These are phyloP conservation scores for Cutaneotrichosporon dermatis DNA, from an alignment of 1,284 basidiomycete genomes.

Conservation along the genomic window DNA sequence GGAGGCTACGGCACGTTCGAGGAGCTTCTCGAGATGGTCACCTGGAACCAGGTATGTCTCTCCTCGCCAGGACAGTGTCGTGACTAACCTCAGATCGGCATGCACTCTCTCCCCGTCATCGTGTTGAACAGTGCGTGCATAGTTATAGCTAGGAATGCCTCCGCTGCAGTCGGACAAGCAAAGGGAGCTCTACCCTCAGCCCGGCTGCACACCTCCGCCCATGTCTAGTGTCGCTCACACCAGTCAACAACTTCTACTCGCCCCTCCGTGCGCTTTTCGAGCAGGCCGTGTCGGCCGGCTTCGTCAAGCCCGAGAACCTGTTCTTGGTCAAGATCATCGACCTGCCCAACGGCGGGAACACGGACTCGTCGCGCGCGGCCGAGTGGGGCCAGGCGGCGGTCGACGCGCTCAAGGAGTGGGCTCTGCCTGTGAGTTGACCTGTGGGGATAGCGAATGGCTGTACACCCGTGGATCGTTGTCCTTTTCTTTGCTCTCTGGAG, in stretches of 20 bases:
- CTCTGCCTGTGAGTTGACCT: conserved; percentile 33
- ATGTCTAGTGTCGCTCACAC: not conserved
- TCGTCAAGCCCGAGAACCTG: conserved; percentile 63
- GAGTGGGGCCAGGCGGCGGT: conserved; percentile 75
- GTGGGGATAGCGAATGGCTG: not conserved
- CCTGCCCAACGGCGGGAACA: conserved; percentile 54
- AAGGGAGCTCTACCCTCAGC: no score
- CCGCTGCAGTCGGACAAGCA: not conserved
- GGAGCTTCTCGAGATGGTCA: conserved; percentile 85
- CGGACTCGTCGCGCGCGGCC: conserved; percentile 52
- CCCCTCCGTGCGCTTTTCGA: conserved; percentile 69
- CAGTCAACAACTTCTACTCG: conserved; percentile 69
- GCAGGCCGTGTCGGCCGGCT: conserved; percentile 65
- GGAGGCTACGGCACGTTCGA: conserved; percentile 91
- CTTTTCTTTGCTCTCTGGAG: no score
- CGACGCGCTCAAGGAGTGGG: conserved; percentile 63
- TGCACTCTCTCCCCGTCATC: conserved; percentile 74
- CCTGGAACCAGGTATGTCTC: conserved; percentile 59
- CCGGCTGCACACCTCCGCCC: no score
- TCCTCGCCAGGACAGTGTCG: not conserved
- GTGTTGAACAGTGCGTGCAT: conserved; percentile 59
- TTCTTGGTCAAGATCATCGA: conserved; percentile 66
- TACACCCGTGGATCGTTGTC: no score
- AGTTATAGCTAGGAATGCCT: not conserved
- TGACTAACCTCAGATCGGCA: conserved; percentile 62